Evolutionary conservation across 2,329 filamentous ascomycete species (phyloP), one percentile per base, ranked within the genome.

Genomic region (Cladorrhinum sp.): DNA sequence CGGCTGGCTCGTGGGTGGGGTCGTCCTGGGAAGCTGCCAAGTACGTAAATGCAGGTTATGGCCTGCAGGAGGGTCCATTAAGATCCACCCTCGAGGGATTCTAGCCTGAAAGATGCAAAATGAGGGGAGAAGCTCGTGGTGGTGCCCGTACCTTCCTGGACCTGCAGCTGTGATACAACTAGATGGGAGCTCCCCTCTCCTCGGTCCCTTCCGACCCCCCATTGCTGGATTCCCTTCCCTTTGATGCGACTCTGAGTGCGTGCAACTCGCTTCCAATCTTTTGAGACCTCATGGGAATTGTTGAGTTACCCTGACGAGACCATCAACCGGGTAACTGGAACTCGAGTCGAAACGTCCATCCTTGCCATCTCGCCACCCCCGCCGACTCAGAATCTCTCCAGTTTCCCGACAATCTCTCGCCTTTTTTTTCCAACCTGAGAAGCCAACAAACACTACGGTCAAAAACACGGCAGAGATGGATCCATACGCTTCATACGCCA

Each of bases 101-200:
- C 49, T 27, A 41, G 29, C 52, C 52, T 41, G 32, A 36, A 55
- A 45, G 5, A 45, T 36, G 32, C 12, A 18, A 18, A 18, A 45
- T 45, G 41, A 45, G 41, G 41, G 36, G 41, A 22, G 41, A n/a
- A 45, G 41, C 41, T 10, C 18, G 51, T 22, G 18, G 29, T 32
- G 51, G 10, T n/a, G n/a, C n/a, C n/a, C n/a, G n/a, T n/a, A n/a
- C n/a, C n/a, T n/a, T n/a, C n/a, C n/a, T n/a, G n/a, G n/a, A n/a
- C n/a, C n/a, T n/a, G n/a, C n/a, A 52, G 51, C 29, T 10, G n/a
- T 45, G 29, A 55, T 55, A 55, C 52, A 55, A 55, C 22, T 36
- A 36, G 32, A 55, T 55, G 52, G 22, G 29, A 55, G 52, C 20
- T 24, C 20, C 52, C 18, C 22, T 41, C 25, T 25, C 23, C 10